Percentiles rank a stretch among this genome's conserved stretches.
Conservation (phyloP, 2,329 filamentous ascomycete genomes). For the Alternaria sp. region DNA sequence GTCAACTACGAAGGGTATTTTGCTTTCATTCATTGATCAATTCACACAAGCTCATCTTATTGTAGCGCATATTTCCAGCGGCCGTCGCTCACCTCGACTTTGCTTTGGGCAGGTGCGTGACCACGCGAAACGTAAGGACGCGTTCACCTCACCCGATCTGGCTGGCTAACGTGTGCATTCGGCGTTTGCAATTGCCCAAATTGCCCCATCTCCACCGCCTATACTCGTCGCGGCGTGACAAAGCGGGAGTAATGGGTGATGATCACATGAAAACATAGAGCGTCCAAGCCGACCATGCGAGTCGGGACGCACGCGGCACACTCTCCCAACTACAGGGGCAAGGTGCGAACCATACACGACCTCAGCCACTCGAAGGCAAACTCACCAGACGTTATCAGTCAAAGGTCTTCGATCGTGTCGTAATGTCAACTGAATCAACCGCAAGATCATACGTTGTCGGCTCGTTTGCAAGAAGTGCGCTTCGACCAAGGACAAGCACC, state of each 20-base stretch:
- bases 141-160: background rate
- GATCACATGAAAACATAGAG: background rate
- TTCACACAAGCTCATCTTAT: background rate
- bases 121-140: background rate
- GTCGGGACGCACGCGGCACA: background rate
- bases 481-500: background rate
- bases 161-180: background rate
- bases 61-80: background rate
- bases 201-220: background rate
- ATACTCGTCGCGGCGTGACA: background rate
- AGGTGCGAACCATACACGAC: background rate
- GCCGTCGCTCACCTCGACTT: background rate
- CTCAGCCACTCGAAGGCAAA: background rate
- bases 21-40: background rate
- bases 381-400: background rate
- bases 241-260: background rate
- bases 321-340: background rate
- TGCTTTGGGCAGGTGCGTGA: background rate
- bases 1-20: background rate
- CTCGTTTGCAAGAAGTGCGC: background rate
- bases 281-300: background rate
- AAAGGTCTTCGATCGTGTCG: background rate
- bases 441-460: background rate
- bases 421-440: background rate
- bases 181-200: background rate